Conservation (phyloP, 2,329 filamentous ascomycete species). For the Ilyonectria mors-panacis region DNA sequence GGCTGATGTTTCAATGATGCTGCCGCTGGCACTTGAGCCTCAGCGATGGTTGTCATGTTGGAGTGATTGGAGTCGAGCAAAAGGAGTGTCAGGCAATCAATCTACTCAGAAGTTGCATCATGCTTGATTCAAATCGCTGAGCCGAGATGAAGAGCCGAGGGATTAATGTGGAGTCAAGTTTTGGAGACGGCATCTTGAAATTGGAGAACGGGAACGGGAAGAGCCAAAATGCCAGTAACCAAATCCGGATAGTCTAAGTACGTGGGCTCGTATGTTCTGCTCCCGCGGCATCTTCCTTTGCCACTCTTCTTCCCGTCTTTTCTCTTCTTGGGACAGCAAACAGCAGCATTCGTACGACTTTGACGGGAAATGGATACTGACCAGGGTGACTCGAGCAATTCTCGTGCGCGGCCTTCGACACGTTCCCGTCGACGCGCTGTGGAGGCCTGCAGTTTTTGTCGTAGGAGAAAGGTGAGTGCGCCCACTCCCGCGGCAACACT, state of each 20-base stretch:
- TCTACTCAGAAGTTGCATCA: not conserved
- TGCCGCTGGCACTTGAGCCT: not conserved
- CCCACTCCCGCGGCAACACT: not conserved
- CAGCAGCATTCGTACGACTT: no score
- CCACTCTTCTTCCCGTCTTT: not conserved
- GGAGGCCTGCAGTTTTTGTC: conserved; percentile 51
- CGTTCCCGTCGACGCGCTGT: conserved; percentile 47
- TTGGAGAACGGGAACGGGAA: not conserved
- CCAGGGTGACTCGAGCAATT: not conserved
- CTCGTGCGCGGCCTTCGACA: not conserved
- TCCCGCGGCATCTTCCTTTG: not conserved
- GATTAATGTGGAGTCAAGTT: not conserved
- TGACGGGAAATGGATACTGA: not conserved
- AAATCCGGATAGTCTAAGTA: not conserved
- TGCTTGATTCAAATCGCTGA: not conserved
- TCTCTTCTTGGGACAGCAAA: not conserved
- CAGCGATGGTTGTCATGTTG: not conserved
- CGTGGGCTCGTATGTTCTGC: not conserved
- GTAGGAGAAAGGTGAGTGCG: conserved; percentile 47
- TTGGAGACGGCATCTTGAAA: not conserved
- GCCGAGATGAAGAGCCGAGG: not conserved
- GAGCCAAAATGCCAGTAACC: not conserved
- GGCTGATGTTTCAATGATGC: not conserved
- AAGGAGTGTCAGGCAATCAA: not conserved
- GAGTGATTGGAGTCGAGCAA: not conserved